Percentiles rank a stretch among this genome's conserved stretches.
phyloP scores from a whole-genome alignment of 208 protist genomes.

The Leishmania tropica region DNA sequence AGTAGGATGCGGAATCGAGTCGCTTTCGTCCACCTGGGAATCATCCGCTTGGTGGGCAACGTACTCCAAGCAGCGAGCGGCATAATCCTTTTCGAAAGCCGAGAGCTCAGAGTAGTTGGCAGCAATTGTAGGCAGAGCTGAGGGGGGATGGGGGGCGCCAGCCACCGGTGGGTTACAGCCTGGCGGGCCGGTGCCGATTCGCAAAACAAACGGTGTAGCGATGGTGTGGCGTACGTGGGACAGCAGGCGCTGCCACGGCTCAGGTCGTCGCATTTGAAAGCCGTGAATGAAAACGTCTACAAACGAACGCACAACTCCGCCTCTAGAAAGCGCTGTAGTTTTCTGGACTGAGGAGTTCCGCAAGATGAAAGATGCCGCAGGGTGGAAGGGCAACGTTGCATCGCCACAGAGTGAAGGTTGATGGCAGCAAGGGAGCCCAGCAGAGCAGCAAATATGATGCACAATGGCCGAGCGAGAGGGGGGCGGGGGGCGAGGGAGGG shows the following conservation, averaged over 20 bases:
- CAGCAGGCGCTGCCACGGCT: slow-evolving; percentile 10
- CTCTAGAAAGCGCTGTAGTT: background rate
- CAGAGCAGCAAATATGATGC: background rate
- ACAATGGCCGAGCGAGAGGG: background rate
- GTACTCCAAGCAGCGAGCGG: slow-evolving; percentile 6
- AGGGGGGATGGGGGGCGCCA: background rate
- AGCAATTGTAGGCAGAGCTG: background rate
- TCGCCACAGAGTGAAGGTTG: background rate
- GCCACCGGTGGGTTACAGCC: background rate
- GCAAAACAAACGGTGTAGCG: background rate
- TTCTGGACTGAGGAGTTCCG: background rate
- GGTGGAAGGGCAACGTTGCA: background rate
- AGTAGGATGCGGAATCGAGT: background rate
- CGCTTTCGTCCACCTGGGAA: background rate
- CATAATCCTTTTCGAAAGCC: slow-evolving; percentile 10
- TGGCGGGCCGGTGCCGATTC: slow-evolving; percentile 2
- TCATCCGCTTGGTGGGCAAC: background rate
- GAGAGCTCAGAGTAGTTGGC: slow-evolving; percentile 8
- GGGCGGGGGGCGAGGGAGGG: background rate
- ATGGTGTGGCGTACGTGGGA: background rate
- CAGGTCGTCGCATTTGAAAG: slow-evolving; percentile 1
- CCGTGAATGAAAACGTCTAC: background rate
- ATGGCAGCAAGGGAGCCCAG: background rate
- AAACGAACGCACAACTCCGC: background rate
- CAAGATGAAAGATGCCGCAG: background rate